phyloP scores from a whole-genome alignment of 345 rosid genomes.

The Clarkia xantiana region DNA sequence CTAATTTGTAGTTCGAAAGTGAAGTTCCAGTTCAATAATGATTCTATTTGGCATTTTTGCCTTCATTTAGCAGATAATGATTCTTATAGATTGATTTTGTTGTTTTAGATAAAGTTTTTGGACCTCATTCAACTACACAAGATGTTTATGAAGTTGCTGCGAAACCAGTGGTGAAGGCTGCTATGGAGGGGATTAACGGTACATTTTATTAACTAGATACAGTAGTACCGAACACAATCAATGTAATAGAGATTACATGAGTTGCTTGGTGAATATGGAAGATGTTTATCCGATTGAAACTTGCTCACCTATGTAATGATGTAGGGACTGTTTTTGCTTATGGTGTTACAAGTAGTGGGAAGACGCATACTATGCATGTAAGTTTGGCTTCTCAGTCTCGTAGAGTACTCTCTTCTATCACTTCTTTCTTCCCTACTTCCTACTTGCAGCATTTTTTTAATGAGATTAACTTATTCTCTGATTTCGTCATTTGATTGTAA shows the following conservation, averaged over 20 bases:
- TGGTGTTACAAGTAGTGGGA: conserved; percentile 99
- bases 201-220: conserved; percentile 6
- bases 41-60: no score
- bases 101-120: conserved; percentile 69
- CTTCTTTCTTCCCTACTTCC: no score
- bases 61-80: no score
- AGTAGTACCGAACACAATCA: no score
- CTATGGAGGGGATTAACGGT: conserved; percentile 99
- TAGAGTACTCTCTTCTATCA: neutral
- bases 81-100: neutral
- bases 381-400: conserved; percentile 20
- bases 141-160: conserved; percentile 95
- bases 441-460: no score
- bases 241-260: no score
- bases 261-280: no score
- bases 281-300: no score
- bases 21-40: neutral
- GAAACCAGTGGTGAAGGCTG: conserved; percentile 88
- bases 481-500: neutral
- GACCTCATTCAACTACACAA: conserved; percentile 56
- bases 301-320: conserved; percentile 4
- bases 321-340: conserved; percentile 98
- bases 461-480: no score
- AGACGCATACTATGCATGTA: conserved; percentile 99
- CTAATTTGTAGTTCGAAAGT: neutral